A percentile compares a stretch with the other conserved stretches of the same genome.
These are phyloP conservation scores for Solanum phureja DNA, from an alignment of 257 asterid genomes.

Conservation along the genomic window DNA sequence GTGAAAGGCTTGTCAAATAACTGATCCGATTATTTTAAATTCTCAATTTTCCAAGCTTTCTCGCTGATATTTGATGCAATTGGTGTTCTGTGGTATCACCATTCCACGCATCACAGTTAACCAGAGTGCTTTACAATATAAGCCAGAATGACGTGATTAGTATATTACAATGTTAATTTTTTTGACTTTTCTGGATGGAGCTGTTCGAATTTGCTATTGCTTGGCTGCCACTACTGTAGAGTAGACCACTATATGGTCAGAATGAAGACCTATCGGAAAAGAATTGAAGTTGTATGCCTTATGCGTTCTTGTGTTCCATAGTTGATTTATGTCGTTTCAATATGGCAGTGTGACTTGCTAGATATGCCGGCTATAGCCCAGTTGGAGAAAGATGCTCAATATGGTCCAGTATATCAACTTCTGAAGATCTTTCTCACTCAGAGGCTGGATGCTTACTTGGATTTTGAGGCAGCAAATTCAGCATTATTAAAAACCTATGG, in stretches of 20 bases:
- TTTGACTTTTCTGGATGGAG: background rate
- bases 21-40: background rate
- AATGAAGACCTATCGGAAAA: background rate
- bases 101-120: background rate
- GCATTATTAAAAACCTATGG: conserved; percentile 48
- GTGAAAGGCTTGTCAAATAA: background rate
- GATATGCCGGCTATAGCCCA: conserved; percentile 81
- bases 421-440: conserved; percentile 69
- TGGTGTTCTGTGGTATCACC: background rate
- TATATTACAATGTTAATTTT: background rate
- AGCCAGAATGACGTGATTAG: background rate
- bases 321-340: background rate
- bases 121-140: background rate
- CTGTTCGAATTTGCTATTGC: background rate
- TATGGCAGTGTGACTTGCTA: conserved; percentile 63
- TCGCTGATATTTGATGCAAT: background rate
- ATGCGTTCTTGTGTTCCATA: background rate
- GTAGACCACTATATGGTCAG: background rate
- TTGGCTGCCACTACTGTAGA: background rate
- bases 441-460: conserved; percentile 76
- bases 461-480: conserved; percentile 59
- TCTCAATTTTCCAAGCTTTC: background rate
- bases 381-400: conserved; percentile 66
- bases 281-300: background rate
- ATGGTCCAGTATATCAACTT: conserved; percentile 62